Base-by-base conservation (phyloP, 441 rosid species). In the Brassica balearica region DNA sequence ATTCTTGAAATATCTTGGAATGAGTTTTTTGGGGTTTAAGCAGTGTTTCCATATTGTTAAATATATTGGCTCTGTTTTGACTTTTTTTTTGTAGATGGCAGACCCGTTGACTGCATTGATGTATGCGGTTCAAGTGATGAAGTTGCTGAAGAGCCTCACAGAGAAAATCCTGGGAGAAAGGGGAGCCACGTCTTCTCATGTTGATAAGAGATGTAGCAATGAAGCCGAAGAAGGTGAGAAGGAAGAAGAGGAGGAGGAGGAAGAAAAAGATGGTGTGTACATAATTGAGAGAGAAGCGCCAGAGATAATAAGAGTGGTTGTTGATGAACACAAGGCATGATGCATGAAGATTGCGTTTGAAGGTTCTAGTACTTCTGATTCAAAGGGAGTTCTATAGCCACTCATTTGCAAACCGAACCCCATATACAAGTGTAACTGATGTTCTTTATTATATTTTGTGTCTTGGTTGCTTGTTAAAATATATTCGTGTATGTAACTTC, bases 121-220 rank as follows among this genome's bases (percentile, higher is more conserved):
- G 97, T 89, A 91, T 80, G 97, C 92, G 12, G 97, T 95, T 41
- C 98, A 92, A 79, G 97, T 90, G 85, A 95, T 95, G 97, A 93
- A 93, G 82, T 87, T 95, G 77, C 93, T 94, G 53, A 91, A 92
- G 84, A 86, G 83, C 15, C 95, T 94, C 32, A 87, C 89, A 43
- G 72, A 85, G 70, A 86, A 91, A 81, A 87, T 85, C 70, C 76
- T 91, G 59, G 84, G 85, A 71, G 89, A 86, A 73, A 88, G 97
- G 78, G 87, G 86, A 84, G 90, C 85, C 67, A 82, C 55, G 8
- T 51, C 78, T 36, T 17, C 71, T 1, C 60, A 3, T 22, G 77
- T 73, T 82, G 66, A 69, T 75, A 27, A 58, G 86, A 64, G 87
- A 85, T 27, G 84, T 83, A 67, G 61, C 76, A 62, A 38, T 62